Evolutionary conservation across 257 asterid genomes (phyloP).

Genomic region (Gentiana straminea): DNA sequence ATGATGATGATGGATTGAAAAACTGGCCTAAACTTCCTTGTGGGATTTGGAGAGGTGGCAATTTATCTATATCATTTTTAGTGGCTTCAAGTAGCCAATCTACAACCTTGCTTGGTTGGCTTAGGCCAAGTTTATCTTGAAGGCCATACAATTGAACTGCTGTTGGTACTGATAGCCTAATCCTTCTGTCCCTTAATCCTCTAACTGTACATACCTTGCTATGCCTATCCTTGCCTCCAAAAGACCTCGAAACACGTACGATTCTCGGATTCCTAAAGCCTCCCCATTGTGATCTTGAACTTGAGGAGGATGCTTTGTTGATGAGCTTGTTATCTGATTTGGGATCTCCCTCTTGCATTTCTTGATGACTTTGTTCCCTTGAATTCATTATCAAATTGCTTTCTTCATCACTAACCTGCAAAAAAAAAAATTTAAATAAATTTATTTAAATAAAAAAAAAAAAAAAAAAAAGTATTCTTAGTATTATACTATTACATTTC

Average conservation of each 20-base stretch:
- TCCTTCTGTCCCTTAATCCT: slow-evolving; percentile 57
- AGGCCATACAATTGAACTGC: slow-evolving; percentile 66
- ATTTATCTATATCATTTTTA: slow-evolving; percentile 43
- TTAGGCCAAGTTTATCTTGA: slow-evolving; percentile 57
- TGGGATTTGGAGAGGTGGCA: slow-evolving; percentile 53
- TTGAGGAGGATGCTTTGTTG: slow-evolving; percentile 19
- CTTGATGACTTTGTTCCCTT: slow-evolving; percentile 15
- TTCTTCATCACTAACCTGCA: slow-evolving; percentile 31
- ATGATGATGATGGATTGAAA: slow-evolving; percentile 8
- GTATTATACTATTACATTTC: neutral
- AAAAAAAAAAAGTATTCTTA: neutral
- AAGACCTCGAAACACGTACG: slow-evolving; percentile 48
- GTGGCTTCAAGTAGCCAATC: slow-evolving; percentile 62
- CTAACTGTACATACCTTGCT: slow-evolving; percentile 64
- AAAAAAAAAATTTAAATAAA: neutral
- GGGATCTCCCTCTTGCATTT: slow-evolving; percentile 38
- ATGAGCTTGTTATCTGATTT: slow-evolving; percentile 7
- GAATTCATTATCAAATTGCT: slow-evolving; percentile 32
- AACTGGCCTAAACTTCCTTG: slow-evolving; percentile 20
- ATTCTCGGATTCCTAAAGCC: slow-evolving; percentile 57
- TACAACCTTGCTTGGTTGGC: slow-evolving; percentile 69
- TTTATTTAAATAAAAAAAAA: neutral
- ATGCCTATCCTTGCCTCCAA: slow-evolving; percentile 73
- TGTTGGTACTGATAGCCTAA: slow-evolving; percentile 62
- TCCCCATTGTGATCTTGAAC: slow-evolving; percentile 42